Conservation (phyloP, 768 basidiomycete genomes). For the Boletus reticuloceps region DNA sequence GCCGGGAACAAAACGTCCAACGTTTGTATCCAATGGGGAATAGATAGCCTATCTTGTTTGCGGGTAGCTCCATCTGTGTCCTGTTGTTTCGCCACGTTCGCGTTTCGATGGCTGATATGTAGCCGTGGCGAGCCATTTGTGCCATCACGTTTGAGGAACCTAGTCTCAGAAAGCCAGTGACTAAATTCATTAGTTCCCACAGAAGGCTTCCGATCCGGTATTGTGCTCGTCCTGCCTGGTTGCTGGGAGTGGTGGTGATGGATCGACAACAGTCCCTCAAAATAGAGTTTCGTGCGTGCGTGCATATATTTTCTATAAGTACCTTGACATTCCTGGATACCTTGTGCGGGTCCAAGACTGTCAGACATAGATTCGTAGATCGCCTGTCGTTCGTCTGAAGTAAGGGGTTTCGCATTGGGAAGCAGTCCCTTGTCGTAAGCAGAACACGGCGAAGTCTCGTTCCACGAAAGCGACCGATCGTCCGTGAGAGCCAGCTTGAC, state of each 20-base stretch:
- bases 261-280: slow-evolving; percentile 37
- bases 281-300: slow-evolving; percentile 45
- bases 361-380: slow-evolving; percentile 51
- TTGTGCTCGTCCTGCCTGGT: slow-evolving; percentile 2
- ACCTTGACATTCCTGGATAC: slow-evolving; percentile 50
- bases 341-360: slow-evolving; percentile 43
- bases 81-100: slow-evolving; percentile 9
- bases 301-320: slow-evolving; percentile 54
- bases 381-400: slow-evolving; percentile 44
- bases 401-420: slow-evolving; percentile 32
- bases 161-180: slow-evolving; percentile 31
- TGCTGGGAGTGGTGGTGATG: slow-evolving; percentile 17
- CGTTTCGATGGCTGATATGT: slow-evolving; percentile 11
- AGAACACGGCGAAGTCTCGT: slow-evolving; percentile 19
- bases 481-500: slow-evolving; percentile 6
- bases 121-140: slow-evolving; percentile 11
- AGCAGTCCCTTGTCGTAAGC: slow-evolving; percentile 13
- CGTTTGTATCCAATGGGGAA: slow-evolving; percentile 10
- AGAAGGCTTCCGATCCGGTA: slow-evolving; percentile 13
- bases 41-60: slow-evolving; percentile 5
- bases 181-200: slow-evolving; percentile 27
- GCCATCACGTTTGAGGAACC: slow-evolving; percentile 22
- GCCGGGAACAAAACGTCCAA: slow-evolving; percentile 29
- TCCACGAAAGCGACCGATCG: slow-evolving; percentile 12
- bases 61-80: slow-evolving; percentile 2